These are phyloP conservation scores for Sphaerulina musiva DNA, from an alignment of 2,329 filamentous ascomycete genomes.

Conservation along the genomic window DNA sequence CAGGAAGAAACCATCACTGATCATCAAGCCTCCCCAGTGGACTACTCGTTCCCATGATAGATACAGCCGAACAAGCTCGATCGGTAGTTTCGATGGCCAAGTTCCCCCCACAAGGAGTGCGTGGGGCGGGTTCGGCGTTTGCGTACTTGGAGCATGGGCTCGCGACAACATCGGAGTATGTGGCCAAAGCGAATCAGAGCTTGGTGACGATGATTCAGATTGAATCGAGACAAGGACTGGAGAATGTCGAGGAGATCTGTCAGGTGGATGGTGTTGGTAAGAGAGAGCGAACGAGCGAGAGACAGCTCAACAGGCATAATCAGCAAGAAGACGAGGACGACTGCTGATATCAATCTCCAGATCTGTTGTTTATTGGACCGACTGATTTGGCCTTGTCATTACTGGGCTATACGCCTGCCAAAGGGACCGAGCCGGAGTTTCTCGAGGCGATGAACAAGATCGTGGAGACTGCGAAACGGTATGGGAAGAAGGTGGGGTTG, in stretches of 20 bases:
- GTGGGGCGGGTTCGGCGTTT: constrained; percentile 51
- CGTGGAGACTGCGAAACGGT: constrained; percentile 50
- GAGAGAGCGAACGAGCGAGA: not conserved
- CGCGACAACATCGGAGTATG: constrained; percentile 39
- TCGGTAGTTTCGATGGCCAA: constrained; percentile 47
- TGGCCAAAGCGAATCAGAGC: constrained; percentile 47
- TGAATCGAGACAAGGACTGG: constrained; percentile 38
- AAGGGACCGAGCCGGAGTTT: constrained; percentile 40
- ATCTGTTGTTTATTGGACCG: constrained; percentile 46
- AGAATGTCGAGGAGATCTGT: constrained; percentile 43
- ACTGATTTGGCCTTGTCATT: constrained; percentile 52
- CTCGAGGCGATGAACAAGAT: constrained; percentile 46
- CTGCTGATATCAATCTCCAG: not conserved
- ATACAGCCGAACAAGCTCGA: constrained; percentile 30
- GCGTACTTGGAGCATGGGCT: constrained; percentile 52
- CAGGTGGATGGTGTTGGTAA: constrained; percentile 45
- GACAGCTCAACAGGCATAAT: no score
- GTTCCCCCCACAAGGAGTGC: constrained; percentile 47
- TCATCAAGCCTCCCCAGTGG: not conserved
- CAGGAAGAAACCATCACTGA: no score
- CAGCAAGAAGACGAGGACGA: not conserved
- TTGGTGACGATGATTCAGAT: constrained; percentile 46
- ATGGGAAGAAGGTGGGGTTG: constrained; percentile 59
- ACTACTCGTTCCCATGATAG: constrained; percentile 49
- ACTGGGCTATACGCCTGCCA: constrained; percentile 42